Base-by-base conservation (phyloP, 2,329 filamentous ascomycete genomes). In the Microsporum ferrugineum region DNA sequence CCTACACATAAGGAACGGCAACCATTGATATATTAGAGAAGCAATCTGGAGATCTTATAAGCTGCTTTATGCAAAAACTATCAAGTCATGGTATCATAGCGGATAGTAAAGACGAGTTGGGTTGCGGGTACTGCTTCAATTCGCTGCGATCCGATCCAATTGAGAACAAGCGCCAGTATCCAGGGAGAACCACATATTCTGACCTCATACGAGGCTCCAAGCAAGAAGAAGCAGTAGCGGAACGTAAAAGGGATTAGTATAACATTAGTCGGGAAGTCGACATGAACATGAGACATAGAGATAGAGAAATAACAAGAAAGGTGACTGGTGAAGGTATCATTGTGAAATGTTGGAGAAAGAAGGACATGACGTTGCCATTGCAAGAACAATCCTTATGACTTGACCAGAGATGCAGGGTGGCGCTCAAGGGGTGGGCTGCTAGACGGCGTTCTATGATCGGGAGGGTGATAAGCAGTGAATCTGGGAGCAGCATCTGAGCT, bases 401-500 rank as follows among this genome's bases (percentile, higher is more conserved):
- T 55, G 51, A 38, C 51, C 3, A 55, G 5, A 6, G 29, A 34
- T 7, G 33, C 51, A 31, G 51, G 51, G 8, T 55, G 51, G 23
- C 51, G 51, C 51, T 55, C 51, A 31, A 55, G 55, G 1, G 55
- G 36, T 7, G 62, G 59, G 14, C 62, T 63, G 23, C 17, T 10
- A 14, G 59, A 61, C 23, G 51, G 53, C 27, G 53, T 43, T 33
- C 55, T 39, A 5, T 43, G 2, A 1, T 55, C 45, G 5, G 47
- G 49, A 39, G 51, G 34, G 10, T 58, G 57, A 41, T 62, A 63
- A n/a, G 60, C 59, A 2, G 43, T 60, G 57, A 10, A 36, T 58
- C 33, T 56, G 58, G 36, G 36, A n/a, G 39, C 47, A 62, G 33
- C 33, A 31, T 47, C 57, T 7, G 61, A 47, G 10, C 51, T 59